These are phyloP conservation scores for Gyromitra esculenta DNA, from an alignment of 2,329 filamentous ascomycete genomes.

Conservation along the genomic window DNA sequence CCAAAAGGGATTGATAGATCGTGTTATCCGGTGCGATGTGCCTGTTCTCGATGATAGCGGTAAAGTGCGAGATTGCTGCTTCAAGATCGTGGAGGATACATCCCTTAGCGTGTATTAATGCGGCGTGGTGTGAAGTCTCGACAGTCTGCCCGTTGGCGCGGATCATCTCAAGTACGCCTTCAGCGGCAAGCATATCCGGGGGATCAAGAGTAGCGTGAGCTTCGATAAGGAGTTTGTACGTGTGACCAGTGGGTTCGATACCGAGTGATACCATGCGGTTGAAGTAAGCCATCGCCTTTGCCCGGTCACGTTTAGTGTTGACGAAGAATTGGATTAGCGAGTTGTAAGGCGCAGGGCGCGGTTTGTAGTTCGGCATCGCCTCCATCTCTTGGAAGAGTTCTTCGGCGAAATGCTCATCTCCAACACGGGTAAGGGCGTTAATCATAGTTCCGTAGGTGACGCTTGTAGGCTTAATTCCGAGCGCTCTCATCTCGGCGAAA, in stretches of 20 bases:
- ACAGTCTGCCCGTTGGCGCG: conserved; percentile 76
- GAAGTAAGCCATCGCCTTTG: conserved; percentile 93
- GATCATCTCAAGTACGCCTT: conserved; percentile 82
- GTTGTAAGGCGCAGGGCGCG: conserved; percentile 95
- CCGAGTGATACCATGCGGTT: conserved; percentile 88
- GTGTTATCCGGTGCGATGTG: conserved; percentile 79
- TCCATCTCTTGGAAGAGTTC: conserved; percentile 99
- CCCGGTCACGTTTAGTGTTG: conserved; percentile 93
- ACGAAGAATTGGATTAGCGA: conserved; percentile 99
- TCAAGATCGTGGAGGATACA: conserved; percentile 92
- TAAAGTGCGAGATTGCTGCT: conserved; percentile 82
- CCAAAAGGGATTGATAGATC: conserved; percentile 95
- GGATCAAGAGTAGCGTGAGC: conserved; percentile 94
- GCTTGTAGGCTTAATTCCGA: conserved; percentile 92
- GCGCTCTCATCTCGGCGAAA: conserved; percentile 94
- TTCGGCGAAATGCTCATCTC: conserved; percentile 96
- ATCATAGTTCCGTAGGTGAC: conserved; percentile 99
- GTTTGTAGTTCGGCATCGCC: conserved; percentile 98
- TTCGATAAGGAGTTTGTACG: conserved; percentile 96
- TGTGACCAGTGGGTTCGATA: conserved; percentile 92
- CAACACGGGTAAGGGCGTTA: conserved; percentile 95
- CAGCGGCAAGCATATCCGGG: conserved; percentile 85
- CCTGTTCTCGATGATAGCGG: conserved; percentile 73
- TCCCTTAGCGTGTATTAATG: conserved; percentile 92
- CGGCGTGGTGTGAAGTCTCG: conserved; percentile 94